Evolutionary conservation across 306 rosid genomes (phyloP).

Genomic region (Ammopiptanthus mongolicus): DNA sequence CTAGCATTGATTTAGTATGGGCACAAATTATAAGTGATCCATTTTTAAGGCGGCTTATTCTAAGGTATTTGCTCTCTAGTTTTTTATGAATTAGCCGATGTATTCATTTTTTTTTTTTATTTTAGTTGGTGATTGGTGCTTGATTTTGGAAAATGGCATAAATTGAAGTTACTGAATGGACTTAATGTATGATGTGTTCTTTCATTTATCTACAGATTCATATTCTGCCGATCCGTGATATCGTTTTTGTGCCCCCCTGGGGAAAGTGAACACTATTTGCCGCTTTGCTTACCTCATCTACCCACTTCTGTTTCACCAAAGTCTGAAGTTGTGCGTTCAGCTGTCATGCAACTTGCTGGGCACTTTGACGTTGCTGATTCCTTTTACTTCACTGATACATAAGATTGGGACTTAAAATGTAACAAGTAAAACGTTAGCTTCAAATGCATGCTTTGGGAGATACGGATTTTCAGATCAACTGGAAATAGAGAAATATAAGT

Average conservation of each 20-base stretch:
- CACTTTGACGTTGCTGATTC: conserved; percentile 59
- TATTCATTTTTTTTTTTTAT: neutral
- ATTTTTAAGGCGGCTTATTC: conserved; percentile 79
- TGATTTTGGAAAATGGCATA: neutral
- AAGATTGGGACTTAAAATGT: conserved; percentile 27
- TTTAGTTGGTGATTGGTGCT: neutral
- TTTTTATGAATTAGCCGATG: neutral
- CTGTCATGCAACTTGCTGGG: conserved; percentile 68
- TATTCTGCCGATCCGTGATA: conserved; percentile 82
- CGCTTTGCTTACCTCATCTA: conserved; percentile 76
- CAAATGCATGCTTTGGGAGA: conserved; percentile 22
- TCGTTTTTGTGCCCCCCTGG: conserved; percentile 53
- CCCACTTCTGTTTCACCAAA: conserved; percentile 60
- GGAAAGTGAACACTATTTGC: conserved; percentile 55
- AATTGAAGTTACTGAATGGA: conserved; percentile 12
- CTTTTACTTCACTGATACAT: conserved; percentile 53
- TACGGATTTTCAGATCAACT: conserved; percentile 10
- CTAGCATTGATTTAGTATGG: conserved; percentile 84
- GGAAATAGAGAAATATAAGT: conserved; percentile 5
- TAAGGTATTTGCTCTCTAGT: conserved; percentile 51
- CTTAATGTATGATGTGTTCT: conserved; percentile 6
- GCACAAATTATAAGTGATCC: conserved; percentile 86
- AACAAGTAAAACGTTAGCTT: conserved; percentile 15
- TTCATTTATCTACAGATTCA: conserved; percentile 65
- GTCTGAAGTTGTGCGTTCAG: conserved; percentile 59